phyloP scores from a whole-genome alignment of 352 stramenopile genomes.

The Blastocystis hominis region DNA sequence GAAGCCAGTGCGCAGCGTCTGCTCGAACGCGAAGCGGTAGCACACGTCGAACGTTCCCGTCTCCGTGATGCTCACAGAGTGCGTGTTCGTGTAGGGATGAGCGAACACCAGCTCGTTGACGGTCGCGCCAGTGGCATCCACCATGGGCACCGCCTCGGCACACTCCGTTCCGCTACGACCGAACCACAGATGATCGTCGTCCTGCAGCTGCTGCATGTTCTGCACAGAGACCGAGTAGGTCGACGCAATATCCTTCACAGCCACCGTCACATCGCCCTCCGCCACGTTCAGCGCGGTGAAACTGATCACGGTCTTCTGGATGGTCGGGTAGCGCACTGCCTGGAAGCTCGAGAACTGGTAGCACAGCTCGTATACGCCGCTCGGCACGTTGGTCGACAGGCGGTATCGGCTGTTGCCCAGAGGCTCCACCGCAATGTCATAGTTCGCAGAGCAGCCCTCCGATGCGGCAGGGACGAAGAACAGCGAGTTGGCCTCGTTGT shows the following conservation, averaged over 20 bases:
- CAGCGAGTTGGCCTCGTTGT: neutral
- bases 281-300: slow-evolving; percentile 1
- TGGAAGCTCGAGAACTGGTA: slow-evolving; percentile 52
- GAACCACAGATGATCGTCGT: slow-evolving; percentile 12
- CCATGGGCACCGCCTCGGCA: neutral
- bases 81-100: neutral
- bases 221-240: slow-evolving; percentile 5
- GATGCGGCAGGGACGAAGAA: neutral
- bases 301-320: slow-evolving; percentile 23
- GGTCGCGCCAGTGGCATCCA: neutral
- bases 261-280: neutral
- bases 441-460: neutral
- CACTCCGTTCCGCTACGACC: neutral
- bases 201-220: neutral
- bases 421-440: neutral
- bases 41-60: slow-evolving; percentile 15
- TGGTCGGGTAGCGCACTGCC: neutral
- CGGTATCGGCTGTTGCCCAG: neutral
- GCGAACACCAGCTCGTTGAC: neutral
- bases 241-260: slow-evolving; percentile 28
- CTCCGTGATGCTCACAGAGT: neutral
- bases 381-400: neutral
- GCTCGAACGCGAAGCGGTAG: slow-evolving; percentile 22
- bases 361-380: slow-evolving; percentile 24
- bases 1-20: neutral